phyloP scores from a whole-genome alignment of 2,329 filamentous ascomycete genomes.

The Trichoderma sp. region DNA sequence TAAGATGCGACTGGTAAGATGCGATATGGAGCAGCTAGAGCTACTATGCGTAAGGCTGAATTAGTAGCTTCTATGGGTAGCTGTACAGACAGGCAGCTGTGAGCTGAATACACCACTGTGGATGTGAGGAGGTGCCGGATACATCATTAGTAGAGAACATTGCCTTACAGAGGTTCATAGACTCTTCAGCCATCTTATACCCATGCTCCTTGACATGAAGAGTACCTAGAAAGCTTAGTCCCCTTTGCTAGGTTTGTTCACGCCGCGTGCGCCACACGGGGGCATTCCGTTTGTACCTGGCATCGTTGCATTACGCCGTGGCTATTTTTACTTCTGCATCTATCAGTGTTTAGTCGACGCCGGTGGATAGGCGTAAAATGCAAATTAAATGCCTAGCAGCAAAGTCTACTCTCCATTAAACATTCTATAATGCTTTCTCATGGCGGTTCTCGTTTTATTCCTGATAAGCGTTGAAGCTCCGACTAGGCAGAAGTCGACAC shows the following conservation, averaged over 20 bases:
- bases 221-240: not conserved
- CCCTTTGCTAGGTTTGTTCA: not conserved
- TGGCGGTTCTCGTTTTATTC: not conserved
- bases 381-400: not conserved
- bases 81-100: not conserved
- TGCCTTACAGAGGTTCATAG: not conserved
- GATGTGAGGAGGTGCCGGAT: not conserved
- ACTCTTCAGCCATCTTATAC: not conserved
- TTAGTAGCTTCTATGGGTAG: not conserved
- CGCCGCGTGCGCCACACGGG: not conserved
- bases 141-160: too few relatives aligned
- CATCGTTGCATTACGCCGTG: not conserved
- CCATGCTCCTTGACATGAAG: not conserved
- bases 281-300: not conserved
- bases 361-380: not conserved
- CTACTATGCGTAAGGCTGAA: constrained; percentile 3
- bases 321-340: constrained; percentile 1
- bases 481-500: not conserved
- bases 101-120: not conserved
- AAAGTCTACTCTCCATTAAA: not conserved
- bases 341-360: not conserved
- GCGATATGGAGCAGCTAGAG: not conserved
- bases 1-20: not conserved
- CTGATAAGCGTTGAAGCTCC: not conserved
- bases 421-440: not conserved